Evolutionary conservation across 768 basidiomycete genomes (phyloP).

Genomic region (Mycena venus): DNA sequence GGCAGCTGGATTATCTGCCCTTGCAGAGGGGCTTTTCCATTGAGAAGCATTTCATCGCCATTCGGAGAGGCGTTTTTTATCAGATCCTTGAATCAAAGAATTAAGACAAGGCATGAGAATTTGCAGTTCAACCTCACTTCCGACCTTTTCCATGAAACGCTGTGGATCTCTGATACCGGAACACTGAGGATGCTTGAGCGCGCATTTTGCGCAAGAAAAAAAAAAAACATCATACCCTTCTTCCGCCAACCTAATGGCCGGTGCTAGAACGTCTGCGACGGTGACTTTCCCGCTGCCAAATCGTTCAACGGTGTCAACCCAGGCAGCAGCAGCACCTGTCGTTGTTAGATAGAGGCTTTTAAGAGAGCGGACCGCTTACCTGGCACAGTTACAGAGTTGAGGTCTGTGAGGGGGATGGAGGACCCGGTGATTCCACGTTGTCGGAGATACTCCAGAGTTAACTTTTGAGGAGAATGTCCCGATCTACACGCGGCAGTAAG

Average conservation of each 20-base stretch:
- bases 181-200: constrained; percentile 60
- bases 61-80: constrained; percentile 90
- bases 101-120: not conserved
- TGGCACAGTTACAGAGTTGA: constrained; percentile 94
- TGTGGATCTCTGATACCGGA: constrained; percentile 89
- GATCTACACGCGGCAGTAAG: constrained; percentile 54
- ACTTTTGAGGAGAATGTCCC: constrained; percentile 84
- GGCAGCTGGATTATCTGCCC: constrained; percentile 89
- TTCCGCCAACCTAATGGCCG: constrained; percentile 93
- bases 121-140: constrained; percentile 56
- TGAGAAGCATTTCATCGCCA: constrained; percentile 86
- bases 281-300: constrained; percentile 83
- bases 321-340: constrained; percentile 92
- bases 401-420: constrained; percentile 81
- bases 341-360: constrained; percentile 9
- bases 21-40: constrained; percentile 85
- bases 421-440: constrained; percentile 75
- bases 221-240: constrained; percentile 70
- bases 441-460: constrained; percentile 81
- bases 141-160: constrained; percentile 68
- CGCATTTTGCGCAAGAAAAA: not conserved
- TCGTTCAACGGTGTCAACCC: constrained; percentile 89
- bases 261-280: constrained; percentile 80
- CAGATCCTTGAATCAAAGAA: constrained; percentile 50
- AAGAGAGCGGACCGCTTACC: constrained; percentile 52